Percentiles rank a stretch among this genome's conserved stretches.
These are phyloP conservation scores for Lodderomyces orthopsilosis DNA, from an alignment of 1,139 yeast genomes.

Conservation along the genomic window DNA sequence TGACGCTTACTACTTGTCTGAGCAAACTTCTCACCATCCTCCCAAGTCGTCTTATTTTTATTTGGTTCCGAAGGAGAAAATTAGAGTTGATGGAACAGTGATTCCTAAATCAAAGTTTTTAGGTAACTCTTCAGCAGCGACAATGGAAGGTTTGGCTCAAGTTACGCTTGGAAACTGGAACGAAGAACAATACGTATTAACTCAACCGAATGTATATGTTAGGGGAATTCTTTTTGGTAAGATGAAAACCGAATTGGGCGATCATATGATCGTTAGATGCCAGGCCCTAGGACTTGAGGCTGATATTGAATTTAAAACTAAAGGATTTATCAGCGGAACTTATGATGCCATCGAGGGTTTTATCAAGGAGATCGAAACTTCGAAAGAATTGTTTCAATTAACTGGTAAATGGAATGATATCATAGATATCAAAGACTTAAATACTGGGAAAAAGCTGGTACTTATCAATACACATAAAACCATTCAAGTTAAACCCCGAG, in stretches of 20 bases:
- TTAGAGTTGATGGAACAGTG: conserved; percentile 85
- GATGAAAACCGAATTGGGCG: conserved; percentile 87
- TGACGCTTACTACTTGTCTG: conserved; percentile 80
- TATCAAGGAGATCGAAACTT: conserved; percentile 51
- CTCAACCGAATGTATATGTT: conserved; percentile 96
- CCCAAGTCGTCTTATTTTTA: conserved; percentile 94
- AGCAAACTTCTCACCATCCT: conserved; percentile 98
- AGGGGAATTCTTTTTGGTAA: conserved; percentile 91
- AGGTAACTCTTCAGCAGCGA: conserved; percentile 95
- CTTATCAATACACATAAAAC: conserved; percentile 66
- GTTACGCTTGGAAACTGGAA: conserved; percentile 65
- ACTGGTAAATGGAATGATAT: conserved; percentile 93
- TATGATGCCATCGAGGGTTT: conserved; percentile 86
- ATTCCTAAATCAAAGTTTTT: conserved; percentile 84
- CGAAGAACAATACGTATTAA: conserved; percentile 69
- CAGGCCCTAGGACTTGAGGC: conserved; percentile 59
- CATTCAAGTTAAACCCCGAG: conserved; percentile 56
- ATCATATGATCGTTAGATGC: conserved; percentile 76
- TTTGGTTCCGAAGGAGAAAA: conserved; percentile 73
- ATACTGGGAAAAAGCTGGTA: conserved; percentile 46
- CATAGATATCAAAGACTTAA: conserved; percentile 62
- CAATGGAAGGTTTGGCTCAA: conserved; percentile 89
- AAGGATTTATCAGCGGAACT: conserved; percentile 90
- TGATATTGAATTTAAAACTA: conserved; percentile 89
- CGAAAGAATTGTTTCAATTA: conserved; percentile 60